Conservation (phyloP, 495 filamentous ascomycete genomes). For the Aspergillus olivimuriae region DNA sequence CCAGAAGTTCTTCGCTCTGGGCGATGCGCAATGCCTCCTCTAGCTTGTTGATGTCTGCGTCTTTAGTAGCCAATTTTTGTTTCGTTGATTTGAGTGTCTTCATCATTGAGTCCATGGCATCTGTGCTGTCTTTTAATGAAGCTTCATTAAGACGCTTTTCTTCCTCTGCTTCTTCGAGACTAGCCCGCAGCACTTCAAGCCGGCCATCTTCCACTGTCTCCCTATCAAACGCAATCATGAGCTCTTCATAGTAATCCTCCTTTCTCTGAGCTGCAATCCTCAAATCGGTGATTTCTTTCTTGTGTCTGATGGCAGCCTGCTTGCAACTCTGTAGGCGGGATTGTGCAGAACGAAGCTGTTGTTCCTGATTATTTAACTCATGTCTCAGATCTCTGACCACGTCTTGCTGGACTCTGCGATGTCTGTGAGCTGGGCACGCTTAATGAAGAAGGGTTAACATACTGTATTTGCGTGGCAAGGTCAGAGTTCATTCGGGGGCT, state of each 20-base stretch:
- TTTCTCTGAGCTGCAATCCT: slow-evolving; percentile 51
- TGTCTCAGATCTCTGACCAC: slow-evolving; percentile 35
- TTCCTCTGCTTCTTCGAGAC: slow-evolving; percentile 45
- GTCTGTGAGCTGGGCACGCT: not conserved
- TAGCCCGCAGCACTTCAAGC: slow-evolving; percentile 51
- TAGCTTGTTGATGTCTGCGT: slow-evolving; percentile 33
- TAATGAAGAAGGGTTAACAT: slow-evolving; percentile 10
- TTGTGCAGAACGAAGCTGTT: slow-evolving; percentile 25
- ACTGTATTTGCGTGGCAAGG: slow-evolving; percentile 57
- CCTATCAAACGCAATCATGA: slow-evolving; percentile 54
- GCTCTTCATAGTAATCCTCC: slow-evolving; percentile 49
- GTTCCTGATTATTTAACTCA: slow-evolving; percentile 32
- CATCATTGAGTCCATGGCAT: slow-evolving; percentile 46
- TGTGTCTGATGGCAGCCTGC: slow-evolving; percentile 35
- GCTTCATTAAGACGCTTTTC: slow-evolving; percentile 39
- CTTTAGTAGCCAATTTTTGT: slow-evolving; percentile 32
- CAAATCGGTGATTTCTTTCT: slow-evolving; percentile 40
- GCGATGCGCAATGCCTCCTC: slow-evolving; percentile 47
- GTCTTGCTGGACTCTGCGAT: slow-evolving; percentile 37
- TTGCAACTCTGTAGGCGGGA: slow-evolving; percentile 28
- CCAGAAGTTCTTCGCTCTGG: slow-evolving; percentile 47
- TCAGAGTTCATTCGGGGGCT: slow-evolving; percentile 77
- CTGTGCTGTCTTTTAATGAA: slow-evolving; percentile 46
- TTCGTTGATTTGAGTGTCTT: slow-evolving; percentile 33
- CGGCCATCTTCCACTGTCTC: slow-evolving; percentile 54